Percentiles rank a stretch among this genome's conserved stretches.
These are phyloP conservation scores for Colletotrichum simmondsii DNA, from an alignment of 2,329 filamentous ascomycete species.

Conservation along the genomic window DNA sequence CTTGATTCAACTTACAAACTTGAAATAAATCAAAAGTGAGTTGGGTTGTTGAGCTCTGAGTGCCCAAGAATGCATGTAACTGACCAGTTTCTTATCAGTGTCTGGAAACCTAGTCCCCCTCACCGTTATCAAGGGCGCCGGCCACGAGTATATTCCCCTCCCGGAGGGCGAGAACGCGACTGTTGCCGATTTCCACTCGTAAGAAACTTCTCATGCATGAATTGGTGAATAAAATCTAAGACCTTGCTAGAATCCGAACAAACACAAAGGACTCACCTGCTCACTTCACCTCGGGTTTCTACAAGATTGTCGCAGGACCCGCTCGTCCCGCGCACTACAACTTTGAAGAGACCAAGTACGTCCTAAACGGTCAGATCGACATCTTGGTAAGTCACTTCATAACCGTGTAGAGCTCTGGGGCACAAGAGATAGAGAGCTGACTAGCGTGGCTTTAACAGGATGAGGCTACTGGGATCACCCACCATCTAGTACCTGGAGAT, in stretches of 20 bases:
- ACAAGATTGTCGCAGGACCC: conserved; percentile 32
- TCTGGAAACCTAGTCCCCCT: conserved; percentile 27
- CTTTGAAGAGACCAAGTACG: conserved; percentile 44
- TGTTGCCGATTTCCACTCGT: conserved; percentile 33
- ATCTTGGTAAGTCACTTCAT: conserved; percentile 2
- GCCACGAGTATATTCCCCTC: conserved; percentile 29
- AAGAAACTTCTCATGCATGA: background rate
- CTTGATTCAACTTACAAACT: background rate
- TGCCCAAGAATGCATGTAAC: no score
- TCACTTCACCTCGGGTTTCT: conserved; percentile 18
- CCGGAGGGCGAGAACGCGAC: conserved; percentile 30
- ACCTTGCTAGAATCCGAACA: conserved; percentile 4
- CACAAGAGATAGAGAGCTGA: background rate
- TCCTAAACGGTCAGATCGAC: conserved; percentile 35
- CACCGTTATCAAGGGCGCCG: conserved; percentile 32
- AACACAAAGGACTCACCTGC: conserved; percentile 12
- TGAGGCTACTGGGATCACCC: conserved; percentile 12
- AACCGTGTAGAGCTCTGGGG: no score
- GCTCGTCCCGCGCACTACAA: conserved; percentile 23
- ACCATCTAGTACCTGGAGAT: conserved; percentile 8
- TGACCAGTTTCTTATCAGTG: conserved; percentile 21
- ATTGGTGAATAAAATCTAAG: background rate
- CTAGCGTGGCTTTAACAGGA: background rate
- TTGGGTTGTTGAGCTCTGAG: no score
- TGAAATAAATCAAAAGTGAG: no score